These are phyloP conservation scores for Ceratonia siliqua DNA, from an alignment of 306 rosid genomes.

Conservation along the genomic window DNA sequence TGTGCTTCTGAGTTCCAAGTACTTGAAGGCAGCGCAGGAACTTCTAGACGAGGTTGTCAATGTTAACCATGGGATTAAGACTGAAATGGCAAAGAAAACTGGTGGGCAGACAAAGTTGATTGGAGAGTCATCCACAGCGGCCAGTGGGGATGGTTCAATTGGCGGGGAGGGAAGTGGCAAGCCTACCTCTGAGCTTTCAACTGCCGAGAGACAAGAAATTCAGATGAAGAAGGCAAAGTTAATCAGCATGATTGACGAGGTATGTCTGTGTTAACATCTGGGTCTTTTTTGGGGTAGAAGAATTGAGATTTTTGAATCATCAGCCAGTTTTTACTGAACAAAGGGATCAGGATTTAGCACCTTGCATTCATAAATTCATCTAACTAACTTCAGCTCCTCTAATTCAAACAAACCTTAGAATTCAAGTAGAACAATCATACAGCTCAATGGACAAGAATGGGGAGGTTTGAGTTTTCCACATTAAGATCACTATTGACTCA, in stretches of 20 bases:
- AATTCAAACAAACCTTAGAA: too few relatives aligned
- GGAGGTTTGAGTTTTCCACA: neutral
- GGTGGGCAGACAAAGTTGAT: conserved; percentile 40
- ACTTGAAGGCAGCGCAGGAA: conserved; percentile 91
- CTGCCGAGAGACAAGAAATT: conserved; percentile 90
- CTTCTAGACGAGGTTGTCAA: conserved; percentile 92
- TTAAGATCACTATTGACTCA: neutral
- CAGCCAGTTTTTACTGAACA: neutral
- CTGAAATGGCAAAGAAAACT: conserved; percentile 53
- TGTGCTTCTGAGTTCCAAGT: conserved; percentile 82
- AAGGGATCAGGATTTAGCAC: neutral
- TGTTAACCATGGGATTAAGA: conserved; percentile 63
- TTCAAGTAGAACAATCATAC: too few relatives aligned
- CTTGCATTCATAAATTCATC: neutral
- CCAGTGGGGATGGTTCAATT: conserved; percentile 51
- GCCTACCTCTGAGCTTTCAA: conserved; percentile 62
- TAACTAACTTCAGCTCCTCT: too few relatives aligned
- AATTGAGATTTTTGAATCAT: neutral
- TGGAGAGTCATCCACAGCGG: conserved; percentile 60
- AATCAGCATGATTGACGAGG: conserved; percentile 95
- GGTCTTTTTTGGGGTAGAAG: too few relatives aligned
- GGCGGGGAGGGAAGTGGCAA: conserved; percentile 60
- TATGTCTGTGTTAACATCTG: conserved; percentile 31
- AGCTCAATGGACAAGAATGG: too few relatives aligned
- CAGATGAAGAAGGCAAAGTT: conserved; percentile 98